phyloP scores from a whole-genome alignment of 768 basidiomycete species.

The Mycena alexandri region DNA sequence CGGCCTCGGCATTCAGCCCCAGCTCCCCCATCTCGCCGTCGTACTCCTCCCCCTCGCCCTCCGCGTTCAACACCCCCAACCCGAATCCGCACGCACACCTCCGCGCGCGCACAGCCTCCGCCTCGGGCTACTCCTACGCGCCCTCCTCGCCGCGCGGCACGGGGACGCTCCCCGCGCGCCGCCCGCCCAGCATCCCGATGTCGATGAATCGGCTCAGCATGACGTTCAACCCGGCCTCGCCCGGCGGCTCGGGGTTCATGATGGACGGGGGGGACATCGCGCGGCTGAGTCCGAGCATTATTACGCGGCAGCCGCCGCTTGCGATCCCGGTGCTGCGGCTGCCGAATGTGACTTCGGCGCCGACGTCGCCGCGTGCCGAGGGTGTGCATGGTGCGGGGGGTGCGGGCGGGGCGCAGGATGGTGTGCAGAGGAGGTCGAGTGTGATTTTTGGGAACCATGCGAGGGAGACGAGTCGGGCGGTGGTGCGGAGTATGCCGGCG shows the following conservation, averaged over 20 bases:
- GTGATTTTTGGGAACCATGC: slow-evolving; percentile 39
- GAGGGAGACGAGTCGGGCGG: slow-evolving; percentile 51
- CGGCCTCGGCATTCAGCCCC: too few relatives aligned
- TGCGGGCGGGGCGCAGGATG: slow-evolving; percentile 30
- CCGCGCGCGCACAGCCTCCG: slow-evolving; percentile 29
- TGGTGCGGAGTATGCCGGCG: slow-evolving; percentile 68
- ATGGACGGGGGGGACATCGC: background rate
- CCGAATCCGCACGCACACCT: background rate
- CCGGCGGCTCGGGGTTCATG: background rate
- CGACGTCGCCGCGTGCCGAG: background rate
- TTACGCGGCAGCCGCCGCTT: slow-evolving; percentile 29
- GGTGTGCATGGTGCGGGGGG: background rate
- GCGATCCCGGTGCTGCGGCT: slow-evolving; percentile 29
- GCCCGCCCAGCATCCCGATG: slow-evolving; percentile 27
- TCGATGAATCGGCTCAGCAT: slow-evolving; percentile 20
- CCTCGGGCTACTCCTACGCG: slow-evolving; percentile 20
- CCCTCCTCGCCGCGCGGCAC: background rate
- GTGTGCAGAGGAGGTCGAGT: slow-evolving; percentile 33
- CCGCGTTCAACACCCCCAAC: too few relatives aligned
- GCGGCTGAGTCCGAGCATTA: slow-evolving; percentile 36
- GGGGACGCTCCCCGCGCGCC: slow-evolving; percentile 25
- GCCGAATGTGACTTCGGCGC: background rate
- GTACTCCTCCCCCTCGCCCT: background rate
- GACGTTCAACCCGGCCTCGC: slow-evolving; percentile 30
- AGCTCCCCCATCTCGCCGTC: too few relatives aligned